Base-by-base conservation (phyloP, 306 rosid genomes). In the Lupinus albus region DNA sequence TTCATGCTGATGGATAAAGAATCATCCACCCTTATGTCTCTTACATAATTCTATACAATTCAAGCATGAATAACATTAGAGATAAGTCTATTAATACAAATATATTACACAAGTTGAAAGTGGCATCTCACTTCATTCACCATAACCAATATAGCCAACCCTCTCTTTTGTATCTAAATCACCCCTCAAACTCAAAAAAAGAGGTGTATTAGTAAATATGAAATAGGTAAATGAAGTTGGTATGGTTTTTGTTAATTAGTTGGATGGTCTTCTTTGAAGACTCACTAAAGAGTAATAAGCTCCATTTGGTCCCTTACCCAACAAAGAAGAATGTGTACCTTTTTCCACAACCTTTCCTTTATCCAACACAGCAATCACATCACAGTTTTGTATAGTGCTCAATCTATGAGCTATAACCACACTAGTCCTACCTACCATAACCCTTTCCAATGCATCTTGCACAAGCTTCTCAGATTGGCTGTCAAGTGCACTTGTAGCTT, bases 361-460 rank as follows among this genome's bases (percentile, higher is more conserved):
- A 20, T 89, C 98, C 57, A 92, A 65, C 52, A 92, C 95, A 2
- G 87, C 85, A 35, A 92, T 92, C 28, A 6, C 17, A 71, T 92
- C 86, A 68, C 96, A 87, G 5, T 84, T 81, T 3, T 86, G 92
- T 11, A 92, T 87, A 1, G 92, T 92, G 73, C 95, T 89, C 80
- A 92, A 46, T 79, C 96, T 79, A 32, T 92, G 98, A 1, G 98
- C 98, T 80, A 92, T 96, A 50, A 92, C 96, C 59, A 92, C 91
- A 35, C 95, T 89, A 0, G 96, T 92, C 76, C 95, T 84, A n/a
- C 98, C 96, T 11, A 87, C 86, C 98, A 92, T 92, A 35, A 92
- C 83, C 0, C 89, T 58, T 67, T 92, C 95, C 3, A 92, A 3
- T 0, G 98, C 98, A 18, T 84, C 89, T 12, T 92, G 98, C 25